A percentile compares a stretch with the other conserved stretches of the same genome.
phyloP scores from a whole-genome alignment of 108 stramenopile species.

The Licmophora abbreviata region DNA sequence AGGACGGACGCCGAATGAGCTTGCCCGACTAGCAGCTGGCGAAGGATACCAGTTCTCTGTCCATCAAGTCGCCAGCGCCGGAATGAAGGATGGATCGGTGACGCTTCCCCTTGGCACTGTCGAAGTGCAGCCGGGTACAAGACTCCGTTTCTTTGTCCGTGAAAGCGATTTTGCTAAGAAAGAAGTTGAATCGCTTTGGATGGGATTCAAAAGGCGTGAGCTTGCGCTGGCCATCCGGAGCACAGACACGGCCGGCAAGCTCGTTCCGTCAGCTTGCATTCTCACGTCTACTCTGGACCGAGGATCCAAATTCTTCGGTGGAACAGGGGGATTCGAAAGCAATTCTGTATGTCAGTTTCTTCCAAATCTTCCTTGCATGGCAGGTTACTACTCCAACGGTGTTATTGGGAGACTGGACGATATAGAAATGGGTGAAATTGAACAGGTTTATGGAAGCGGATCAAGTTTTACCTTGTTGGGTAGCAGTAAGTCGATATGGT shows the following conservation, averaged over 20 bases:
- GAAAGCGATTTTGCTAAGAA: conserved; percentile 80
- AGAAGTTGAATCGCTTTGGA: conserved; percentile 81
- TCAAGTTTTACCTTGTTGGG: conserved; percentile 59
- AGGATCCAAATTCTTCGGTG: conserved; percentile 71
- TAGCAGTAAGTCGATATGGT: conserved; percentile 47
- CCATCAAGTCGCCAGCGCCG: conserved; percentile 71
- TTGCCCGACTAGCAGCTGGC: conserved; percentile 56
- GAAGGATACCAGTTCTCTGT: conserved; percentile 70
- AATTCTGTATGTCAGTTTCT: conserved; percentile 37
- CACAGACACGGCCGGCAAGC: conserved; percentile 8
- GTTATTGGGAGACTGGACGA: conserved; percentile 57
- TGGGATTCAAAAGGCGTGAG: conserved; percentile 68
- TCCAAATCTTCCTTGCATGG: conserved; percentile 45
- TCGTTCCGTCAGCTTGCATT: conserved; percentile 59
- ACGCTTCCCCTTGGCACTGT: conserved; percentile 72
- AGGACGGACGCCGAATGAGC: conserved; percentile 48
- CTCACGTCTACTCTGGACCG: conserved; percentile 73
- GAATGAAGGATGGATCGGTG: conserved; percentile 82
- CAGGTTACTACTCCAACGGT: conserved; percentile 76
- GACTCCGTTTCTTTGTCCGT: conserved; percentile 79
- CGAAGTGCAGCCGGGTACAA: conserved; percentile 56
- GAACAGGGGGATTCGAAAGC: conserved; percentile 69
- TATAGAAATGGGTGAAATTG: conserved; percentile 17
- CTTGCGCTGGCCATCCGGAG: conserved; percentile 26
- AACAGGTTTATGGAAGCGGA: conserved; percentile 50